A percentile compares a stretch with the other conserved stretches of the same genome.
Conservation (phyloP, 768 basidiomycete species). For the Leccinellum luteum region DNA sequence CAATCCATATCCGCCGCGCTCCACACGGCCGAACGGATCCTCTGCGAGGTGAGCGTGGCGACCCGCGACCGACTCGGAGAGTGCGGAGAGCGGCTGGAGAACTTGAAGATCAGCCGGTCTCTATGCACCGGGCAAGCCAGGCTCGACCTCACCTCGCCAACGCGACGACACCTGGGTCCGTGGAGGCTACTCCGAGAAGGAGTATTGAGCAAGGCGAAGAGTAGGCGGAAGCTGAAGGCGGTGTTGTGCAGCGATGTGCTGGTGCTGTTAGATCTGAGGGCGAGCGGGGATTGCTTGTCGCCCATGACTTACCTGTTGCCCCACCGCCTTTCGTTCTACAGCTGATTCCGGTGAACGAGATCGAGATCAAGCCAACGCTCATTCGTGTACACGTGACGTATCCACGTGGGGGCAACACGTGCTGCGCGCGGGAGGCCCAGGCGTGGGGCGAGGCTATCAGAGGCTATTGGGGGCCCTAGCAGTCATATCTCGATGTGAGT, state of each 20-base stretch:
- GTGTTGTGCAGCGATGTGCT: constrained; percentile 90
- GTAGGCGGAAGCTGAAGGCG: constrained; percentile 70
- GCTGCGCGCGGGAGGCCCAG: constrained; percentile 62
- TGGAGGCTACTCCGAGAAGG: constrained; percentile 82
- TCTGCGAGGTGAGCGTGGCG: constrained; percentile 83
- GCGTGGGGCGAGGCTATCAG: constrained; percentile 45
- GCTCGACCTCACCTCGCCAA: constrained; percentile 88
- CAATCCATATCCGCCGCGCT: constrained; percentile 53
- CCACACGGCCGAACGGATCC: constrained; percentile 64
- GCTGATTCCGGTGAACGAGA: constrained; percentile 75
- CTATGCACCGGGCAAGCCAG: constrained; percentile 88
- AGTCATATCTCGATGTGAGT: too few relatives aligned
- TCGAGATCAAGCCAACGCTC: constrained; percentile 55
- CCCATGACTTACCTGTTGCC: not conserved
- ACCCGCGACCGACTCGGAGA: constrained; percentile 88
- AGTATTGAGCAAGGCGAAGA: constrained; percentile 74
- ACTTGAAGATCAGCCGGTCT: constrained; percentile 71
- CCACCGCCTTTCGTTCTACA: constrained; percentile 24
- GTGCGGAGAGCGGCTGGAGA: constrained; percentile 67
- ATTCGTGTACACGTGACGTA: constrained; percentile 68
- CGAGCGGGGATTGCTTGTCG: constrained; percentile 41
- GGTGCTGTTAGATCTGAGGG: constrained; percentile 76
- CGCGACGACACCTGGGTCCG: constrained; percentile 68
- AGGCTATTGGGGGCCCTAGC: constrained; percentile 3
- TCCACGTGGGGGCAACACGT: constrained; percentile 70